phyloP scores from a whole-genome alignment of 371 early-diverging fungal genomes.

The Apophysomyces variabilis region DNA sequence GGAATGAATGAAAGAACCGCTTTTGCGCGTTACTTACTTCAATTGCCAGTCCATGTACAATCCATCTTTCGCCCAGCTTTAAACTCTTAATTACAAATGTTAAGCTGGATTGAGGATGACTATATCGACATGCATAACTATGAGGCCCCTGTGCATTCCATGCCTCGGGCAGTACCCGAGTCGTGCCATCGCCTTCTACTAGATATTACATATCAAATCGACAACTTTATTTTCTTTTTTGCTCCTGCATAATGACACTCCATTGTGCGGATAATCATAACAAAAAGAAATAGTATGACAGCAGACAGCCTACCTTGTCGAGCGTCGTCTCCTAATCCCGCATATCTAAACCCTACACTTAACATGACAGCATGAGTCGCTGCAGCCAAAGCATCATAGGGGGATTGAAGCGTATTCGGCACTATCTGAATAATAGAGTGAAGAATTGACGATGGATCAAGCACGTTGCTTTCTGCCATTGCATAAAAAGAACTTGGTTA shows the following conservation, averaged over 20 bases:
- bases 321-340: constrained; percentile 69
- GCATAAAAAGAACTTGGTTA: neutral
- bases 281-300: constrained; percentile 12
- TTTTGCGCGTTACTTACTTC: constrained; percentile 45
- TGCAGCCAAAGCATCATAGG: constrained; percentile 63
- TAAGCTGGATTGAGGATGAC: constrained; percentile 70
- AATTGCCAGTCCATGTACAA: constrained; percentile 71
- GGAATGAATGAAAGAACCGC: constrained; percentile 7
- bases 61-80: constrained; percentile 62
- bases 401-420: constrained; percentile 33
- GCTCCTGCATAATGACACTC: constrained; percentile 5
- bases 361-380: constrained; percentile 64
- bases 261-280: neutral
- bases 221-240: constrained; percentile 2
- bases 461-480: constrained; percentile 24
- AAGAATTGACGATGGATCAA: constrained; percentile 47
- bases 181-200: constrained; percentile 42
- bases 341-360: constrained; percentile 61
- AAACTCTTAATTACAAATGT: constrained; percentile 75
- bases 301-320: constrained; percentile 36
- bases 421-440: constrained; percentile 30
- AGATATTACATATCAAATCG: constrained; percentile 1
- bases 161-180: constrained; percentile 43
- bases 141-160: constrained; percentile 66
- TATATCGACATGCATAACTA: constrained; percentile 69